Base-by-base conservation (phyloP, 257 asterid genomes). In the Penstemon newberryi region DNA sequence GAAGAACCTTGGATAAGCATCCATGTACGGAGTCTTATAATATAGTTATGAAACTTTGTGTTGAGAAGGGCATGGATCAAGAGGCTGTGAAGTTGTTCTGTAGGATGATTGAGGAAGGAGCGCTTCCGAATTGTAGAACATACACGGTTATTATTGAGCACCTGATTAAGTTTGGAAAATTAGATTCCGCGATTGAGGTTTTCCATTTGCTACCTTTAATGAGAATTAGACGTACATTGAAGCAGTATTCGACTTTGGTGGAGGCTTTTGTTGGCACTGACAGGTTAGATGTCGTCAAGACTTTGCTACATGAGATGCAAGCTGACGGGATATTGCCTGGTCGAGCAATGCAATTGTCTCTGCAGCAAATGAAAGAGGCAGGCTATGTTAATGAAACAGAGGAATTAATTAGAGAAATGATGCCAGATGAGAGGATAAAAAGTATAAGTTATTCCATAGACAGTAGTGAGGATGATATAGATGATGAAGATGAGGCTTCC, bases 251-350 rank as follows among this genome's bases (percentile, higher is more conserved):
- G 59, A 46, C 75, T 43, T 65, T 93, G 83, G 96, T 88, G 12
- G 87, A 78, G 36, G 90, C 92, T 55, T 88, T 85, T 46, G 77
- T 79, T 46, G 66, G 65, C 36, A 60, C 67, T 41, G 77, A 84
- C 65, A 71, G 45, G 75, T 63, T 90, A 36, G 83, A 86, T 40
- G 77, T 74, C 13, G 92, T 86, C 60, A 78, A 78, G 80, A 73
- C 70, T 74, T 78, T 93, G 86, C 89, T 93, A 64, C 73, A 83
- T 70, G 96, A 88, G 83, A 93, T 88, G 99, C 81, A 71, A 42
- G 78, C 75, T 43, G 99, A 93, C 52, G 99, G 97, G 42, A 74
- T 90, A 75, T 80, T 93, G 83, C 99, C 99, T 49, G 87, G 87
- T 64, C 82, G 83, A 69, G 92, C 96, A 41, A 88, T 90, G 97